These are phyloP conservation scores for Aspergillus cejpii DNA, from an alignment of 2,329 filamentous ascomycete species.

Conservation along the genomic window DNA sequence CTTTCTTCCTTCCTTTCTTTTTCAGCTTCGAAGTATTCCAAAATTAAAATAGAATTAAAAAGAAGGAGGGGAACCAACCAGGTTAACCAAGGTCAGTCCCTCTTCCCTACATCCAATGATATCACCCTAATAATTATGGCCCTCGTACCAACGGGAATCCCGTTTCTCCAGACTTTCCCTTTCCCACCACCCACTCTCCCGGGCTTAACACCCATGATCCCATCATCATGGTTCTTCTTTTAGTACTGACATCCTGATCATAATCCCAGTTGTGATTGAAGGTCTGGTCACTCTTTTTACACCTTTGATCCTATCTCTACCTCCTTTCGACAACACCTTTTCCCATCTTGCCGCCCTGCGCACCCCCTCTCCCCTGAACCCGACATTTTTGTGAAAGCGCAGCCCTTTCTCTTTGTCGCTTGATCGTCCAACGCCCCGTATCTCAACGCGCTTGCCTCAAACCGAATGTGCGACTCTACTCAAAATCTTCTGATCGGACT, in stretches of 20 bases:
- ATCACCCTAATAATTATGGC: conserved; percentile 22
- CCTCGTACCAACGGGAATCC: conserved; percentile 14
- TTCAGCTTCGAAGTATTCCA: too few relatives aligned
- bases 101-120: conserved; percentile 27
- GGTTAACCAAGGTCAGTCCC: too few relatives aligned
- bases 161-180: conserved; percentile 12
- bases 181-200: conserved; percentile 12
- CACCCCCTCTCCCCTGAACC: conserved; percentile 12
- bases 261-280: conserved; percentile 14
- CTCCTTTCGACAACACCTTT: conserved; percentile 16
- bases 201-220: conserved; percentile 1
- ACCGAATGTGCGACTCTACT: conserved; percentile 35
- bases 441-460: conserved; percentile 19
- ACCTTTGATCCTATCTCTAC: conserved; percentile 14
- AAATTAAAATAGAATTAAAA: too few relatives aligned
- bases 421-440: conserved; percentile 10
- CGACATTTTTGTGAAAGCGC: conserved; percentile 18
- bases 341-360: conserved; percentile 6
- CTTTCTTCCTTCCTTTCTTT: too few relatives aligned
- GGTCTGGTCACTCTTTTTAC: conserved; percentile 17
- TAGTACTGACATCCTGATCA: conserved; percentile 16
- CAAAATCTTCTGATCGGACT: conserved; percentile 26
- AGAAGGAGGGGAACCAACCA: too few relatives aligned
- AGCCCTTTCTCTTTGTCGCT: conserved; percentile 15
- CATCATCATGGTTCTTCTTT: conserved; percentile 7